A percentile compares a stretch with the other conserved stretches of the same genome.
phyloP scores from a whole-genome alignment of 768 basidiomycete species.

The Grammothele lineata region DNA sequence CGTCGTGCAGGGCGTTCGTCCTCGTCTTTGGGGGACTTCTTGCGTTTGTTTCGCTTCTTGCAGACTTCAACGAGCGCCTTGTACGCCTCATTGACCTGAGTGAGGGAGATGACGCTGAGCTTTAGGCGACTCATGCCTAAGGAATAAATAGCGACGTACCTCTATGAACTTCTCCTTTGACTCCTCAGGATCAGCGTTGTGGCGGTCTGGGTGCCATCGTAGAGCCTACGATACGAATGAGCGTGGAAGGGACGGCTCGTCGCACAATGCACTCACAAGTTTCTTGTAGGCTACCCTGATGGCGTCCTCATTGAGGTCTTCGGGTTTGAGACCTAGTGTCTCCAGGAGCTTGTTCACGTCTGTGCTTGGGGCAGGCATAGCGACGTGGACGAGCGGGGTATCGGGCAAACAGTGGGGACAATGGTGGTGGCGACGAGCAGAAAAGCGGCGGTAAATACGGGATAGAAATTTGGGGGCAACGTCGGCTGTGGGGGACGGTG shows the following conservation, averaged over 20 bases:
- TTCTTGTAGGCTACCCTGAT: constrained; percentile 61
- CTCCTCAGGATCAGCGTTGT: constrained; percentile 44
- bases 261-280: constrained; percentile 38
- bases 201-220: constrained; percentile 67
- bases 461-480: background rate
- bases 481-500: constrained; percentile 6
- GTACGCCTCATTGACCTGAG: constrained; percentile 54
- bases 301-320: constrained; percentile 44
- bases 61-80: constrained; percentile 43
- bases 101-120: no score
- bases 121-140: background rate
- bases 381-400: constrained; percentile 7
- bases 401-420: constrained; percentile 3
- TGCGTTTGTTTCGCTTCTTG: constrained; percentile 11
- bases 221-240: constrained; percentile 40
- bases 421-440: background rate
- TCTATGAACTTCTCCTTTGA: constrained; percentile 56
- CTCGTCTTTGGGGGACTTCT: background rate
- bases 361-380: constrained; percentile 19
- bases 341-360: constrained; percentile 31
- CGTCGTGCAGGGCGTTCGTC: background rate
- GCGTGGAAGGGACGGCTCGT: constrained; percentile 7
- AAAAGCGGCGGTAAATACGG: constrained; percentile 3
- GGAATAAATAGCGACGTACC: constrained; percentile 39
- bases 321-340: constrained; percentile 41